phyloP scores from a whole-genome alignment of 441 rosid species.

The Eruca vesicaria region DNA sequence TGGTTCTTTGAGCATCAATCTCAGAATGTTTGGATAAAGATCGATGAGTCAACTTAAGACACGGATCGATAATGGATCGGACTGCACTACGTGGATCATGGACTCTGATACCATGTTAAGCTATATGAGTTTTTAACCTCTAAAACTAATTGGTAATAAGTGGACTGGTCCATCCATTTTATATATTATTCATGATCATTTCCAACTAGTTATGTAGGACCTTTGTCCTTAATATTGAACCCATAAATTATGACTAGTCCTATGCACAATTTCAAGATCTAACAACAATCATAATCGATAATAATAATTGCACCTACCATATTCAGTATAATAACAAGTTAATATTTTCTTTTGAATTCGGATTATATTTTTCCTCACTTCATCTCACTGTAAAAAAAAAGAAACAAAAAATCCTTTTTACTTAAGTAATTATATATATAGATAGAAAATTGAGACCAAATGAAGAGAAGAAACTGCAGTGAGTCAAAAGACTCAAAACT shows the following conservation, averaged over 20 bases:
- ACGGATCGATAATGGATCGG: too few relatives aligned
- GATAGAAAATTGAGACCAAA: slow-evolving; percentile 5
- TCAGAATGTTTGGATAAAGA: too few relatives aligned
- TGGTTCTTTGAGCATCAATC: too few relatives aligned
- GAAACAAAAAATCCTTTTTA: neutral
- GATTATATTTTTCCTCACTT: neutral
- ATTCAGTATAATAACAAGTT: neutral
- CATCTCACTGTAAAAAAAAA: neutral
- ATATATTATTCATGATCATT: too few relatives aligned
- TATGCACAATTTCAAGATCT: slow-evolving; percentile 22
- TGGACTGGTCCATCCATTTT: too few relatives aligned
- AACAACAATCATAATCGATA: slow-evolving; percentile 14
- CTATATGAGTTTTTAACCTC: too few relatives aligned
- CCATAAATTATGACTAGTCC: neutral
- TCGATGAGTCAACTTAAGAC: too few relatives aligned
- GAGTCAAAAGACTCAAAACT: slow-evolving; percentile 57
- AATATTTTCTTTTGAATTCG: neutral
- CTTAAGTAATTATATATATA: neutral
- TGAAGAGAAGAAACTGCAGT: slow-evolving; percentile 27
- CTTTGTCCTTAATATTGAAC: too few relatives aligned
- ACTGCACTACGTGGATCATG: too few relatives aligned
- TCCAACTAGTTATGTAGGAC: too few relatives aligned
- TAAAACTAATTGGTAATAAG: too few relatives aligned
- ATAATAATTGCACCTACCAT: slow-evolving; percentile 26
- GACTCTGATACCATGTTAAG: too few relatives aligned